Conservation (phyloP, 1,284 basidiomycete species). For the Austroboletus niveus region DNA sequence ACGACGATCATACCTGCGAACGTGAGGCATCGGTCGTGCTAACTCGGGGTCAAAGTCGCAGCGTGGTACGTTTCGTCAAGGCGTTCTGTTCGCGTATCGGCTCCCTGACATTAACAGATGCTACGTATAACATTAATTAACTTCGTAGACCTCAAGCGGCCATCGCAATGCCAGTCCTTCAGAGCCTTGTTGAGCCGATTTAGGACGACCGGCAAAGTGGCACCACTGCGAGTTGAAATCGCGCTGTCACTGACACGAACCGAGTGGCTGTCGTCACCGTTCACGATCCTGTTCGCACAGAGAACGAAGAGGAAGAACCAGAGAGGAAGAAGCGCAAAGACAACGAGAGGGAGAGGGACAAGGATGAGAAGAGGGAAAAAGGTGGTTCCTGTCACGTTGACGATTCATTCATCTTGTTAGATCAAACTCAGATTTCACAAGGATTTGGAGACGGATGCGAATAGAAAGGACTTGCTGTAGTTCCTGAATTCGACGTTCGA, state of each 20-base stretch:
- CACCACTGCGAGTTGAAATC: slow-evolving; percentile 10
- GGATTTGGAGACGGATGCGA: neutral
- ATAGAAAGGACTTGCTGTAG: neutral
- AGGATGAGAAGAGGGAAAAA: slow-evolving; percentile 44
- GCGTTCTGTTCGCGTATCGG: neutral
- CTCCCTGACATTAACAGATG: slow-evolving; percentile 27
- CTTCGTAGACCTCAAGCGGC: slow-evolving; percentile 22
- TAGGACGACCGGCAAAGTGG: slow-evolving; percentile 9
- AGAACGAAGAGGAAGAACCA: slow-evolving; percentile 11
- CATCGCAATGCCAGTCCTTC: slow-evolving; percentile 16
- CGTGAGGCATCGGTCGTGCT: no score
- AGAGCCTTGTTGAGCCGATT: slow-evolving; percentile 10
- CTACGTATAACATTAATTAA: slow-evolving; percentile 4
- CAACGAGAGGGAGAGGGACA: slow-evolving; percentile 12
- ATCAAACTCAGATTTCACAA: slow-evolving; percentile 49
- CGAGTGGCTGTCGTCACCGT: slow-evolving; percentile 5
- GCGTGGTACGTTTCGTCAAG: slow-evolving; percentile 27
- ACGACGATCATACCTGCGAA: neutral
- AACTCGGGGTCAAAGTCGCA: slow-evolving; percentile 19
- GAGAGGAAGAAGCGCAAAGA: slow-evolving; percentile 6
- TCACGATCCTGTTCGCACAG: slow-evolving; percentile 19
- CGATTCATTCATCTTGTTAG: slow-evolving; percentile 14
- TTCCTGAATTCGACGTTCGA: neutral
- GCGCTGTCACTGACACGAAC: slow-evolving; percentile 20
- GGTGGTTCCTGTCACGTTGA: slow-evolving; percentile 30